Base-by-base conservation (phyloP, 1,284 basidiomycete genomes). In the Cutaneotrichosporon daszewskae region DNA sequence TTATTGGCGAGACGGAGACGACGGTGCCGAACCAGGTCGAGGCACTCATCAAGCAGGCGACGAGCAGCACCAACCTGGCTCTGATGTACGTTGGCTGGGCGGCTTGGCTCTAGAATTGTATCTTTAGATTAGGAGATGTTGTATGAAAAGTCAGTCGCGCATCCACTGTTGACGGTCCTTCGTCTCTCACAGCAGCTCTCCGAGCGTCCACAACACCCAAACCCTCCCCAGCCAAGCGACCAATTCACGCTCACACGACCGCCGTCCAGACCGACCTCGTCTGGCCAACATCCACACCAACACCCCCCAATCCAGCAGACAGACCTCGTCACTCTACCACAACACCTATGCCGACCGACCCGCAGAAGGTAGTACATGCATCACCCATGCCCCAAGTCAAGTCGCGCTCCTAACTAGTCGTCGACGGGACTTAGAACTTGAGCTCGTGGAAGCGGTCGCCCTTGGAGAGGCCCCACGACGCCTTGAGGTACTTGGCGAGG, bases 401-500 rank as follows among this genome's bases (percentile, higher is more conserved):
- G 33, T 40, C 29, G 34, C 16, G 26, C 32, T 22, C 27, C 38
- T 43, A 46, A 32, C 31, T 34, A 40, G 35, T 28, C 32, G 29
- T 24, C n/a, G 22, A 31, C 32, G n/a, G 34, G 19, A 40, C 49
- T 62, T 69, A 71, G 65, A 71, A 72, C 63, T 71, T 68, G 66
- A 73, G 68, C 60, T 69, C 68, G 71, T 73, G 71, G 59, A 72
- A 68, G 55, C 64, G 65, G 67, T 73, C 70, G 54, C 91, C 89
- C 80, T 94, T 96, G 65, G 88, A 91, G 56, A 99, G 80, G 69
- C 90, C 89, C 79, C 87, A 99, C 63, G 81, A 83, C 51, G 92
- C 81, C 72, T 85, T 85, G 65, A 99, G 80, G 78, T 98, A 99
- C 76, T 94, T 95, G 71, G 77, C 78, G 61, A 97, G 79, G 78